A percentile compares a stretch with the other conserved stretches of the same genome.
These are phyloP conservation scores for Pythium brachiatum DNA, from an alignment of 352 stramenopile species.

Conservation along the genomic window DNA sequence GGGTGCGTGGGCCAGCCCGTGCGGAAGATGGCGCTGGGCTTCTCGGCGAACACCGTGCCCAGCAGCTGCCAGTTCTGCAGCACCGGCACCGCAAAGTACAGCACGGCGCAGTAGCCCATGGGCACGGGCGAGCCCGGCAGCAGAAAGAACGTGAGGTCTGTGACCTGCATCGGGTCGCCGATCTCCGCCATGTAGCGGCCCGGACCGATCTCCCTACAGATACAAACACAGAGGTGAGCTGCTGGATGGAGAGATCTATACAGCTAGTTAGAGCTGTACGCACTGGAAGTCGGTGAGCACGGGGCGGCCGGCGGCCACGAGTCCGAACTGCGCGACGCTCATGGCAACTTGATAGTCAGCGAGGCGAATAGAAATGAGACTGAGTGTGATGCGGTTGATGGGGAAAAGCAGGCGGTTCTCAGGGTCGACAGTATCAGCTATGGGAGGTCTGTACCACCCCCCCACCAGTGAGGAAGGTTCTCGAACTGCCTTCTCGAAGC, in stretches of 20 bases:
- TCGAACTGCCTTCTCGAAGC: constrained; percentile 14
- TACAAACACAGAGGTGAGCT: neutral
- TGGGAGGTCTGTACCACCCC: neutral
- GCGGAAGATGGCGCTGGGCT: constrained; percentile 43
- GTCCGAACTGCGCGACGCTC: constrained; percentile 37
- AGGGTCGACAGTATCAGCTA: neutral
- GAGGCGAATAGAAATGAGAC: neutral
- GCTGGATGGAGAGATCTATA: neutral
- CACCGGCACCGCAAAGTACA: constrained; percentile 44
- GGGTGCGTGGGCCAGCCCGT: constrained; percentile 43
- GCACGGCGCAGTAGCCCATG: constrained; percentile 32
- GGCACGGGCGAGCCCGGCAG: constrained; percentile 41
- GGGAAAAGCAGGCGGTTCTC: neutral
- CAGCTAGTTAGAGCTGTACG: neutral
- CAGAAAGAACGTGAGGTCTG: constrained; percentile 50
- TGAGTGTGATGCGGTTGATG: neutral
- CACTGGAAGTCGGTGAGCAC: constrained; percentile 41
- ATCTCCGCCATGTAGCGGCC: constrained; percentile 36
- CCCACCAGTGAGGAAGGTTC: constrained; percentile 17
- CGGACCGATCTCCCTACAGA: constrained; percentile 32
- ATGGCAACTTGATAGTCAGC: neutral
- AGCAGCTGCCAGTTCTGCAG: constrained; percentile 44
- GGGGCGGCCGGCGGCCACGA: constrained; percentile 42
- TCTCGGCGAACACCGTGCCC: constrained; percentile 39
- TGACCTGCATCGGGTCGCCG: constrained; percentile 34